Percentiles rank a stretch among this genome's conserved stretches.
These are phyloP conservation scores for Uronychia setigera DNA, from an alignment of 73 alveolate genomes.

Conservation along the genomic window DNA sequence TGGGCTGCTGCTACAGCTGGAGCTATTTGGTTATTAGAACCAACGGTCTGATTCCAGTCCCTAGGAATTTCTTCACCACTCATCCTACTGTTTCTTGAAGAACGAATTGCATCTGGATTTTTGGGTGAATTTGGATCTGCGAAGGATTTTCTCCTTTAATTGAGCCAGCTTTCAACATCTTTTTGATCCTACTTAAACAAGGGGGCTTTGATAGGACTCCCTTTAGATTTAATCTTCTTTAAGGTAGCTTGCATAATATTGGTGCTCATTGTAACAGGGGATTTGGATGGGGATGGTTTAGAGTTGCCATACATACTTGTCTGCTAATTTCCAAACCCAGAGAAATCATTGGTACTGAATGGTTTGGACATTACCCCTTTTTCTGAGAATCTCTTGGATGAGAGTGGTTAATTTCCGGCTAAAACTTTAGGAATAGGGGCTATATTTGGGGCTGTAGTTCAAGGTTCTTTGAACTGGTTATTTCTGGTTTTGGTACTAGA, in stretches of 20 bases:
- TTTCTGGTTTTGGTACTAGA: neutral
- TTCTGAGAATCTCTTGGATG: conserved; percentile 1
- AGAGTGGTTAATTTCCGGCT: neutral
- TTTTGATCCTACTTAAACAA: neutral
- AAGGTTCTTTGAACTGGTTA: neutral
- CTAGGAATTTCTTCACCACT: neutral
- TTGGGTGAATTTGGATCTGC: neutral
- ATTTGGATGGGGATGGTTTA: neutral
- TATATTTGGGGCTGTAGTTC: neutral
- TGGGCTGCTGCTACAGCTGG: too few species aligned
- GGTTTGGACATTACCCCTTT: neutral
- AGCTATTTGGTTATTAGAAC: too few species aligned
- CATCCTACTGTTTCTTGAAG: neutral
- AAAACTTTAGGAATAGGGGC: neutral
- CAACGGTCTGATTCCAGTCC: too few species aligned
- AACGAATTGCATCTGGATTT: neutral
- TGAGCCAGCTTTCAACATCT: neutral
- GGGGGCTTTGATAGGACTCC: neutral
- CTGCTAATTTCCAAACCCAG: neutral
- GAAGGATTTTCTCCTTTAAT: neutral
- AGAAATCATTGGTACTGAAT: neutral
- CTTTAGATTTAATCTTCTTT: neutral
- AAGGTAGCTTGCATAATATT: neutral
- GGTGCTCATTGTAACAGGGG: neutral
- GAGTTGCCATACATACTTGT: neutral